Evolutionary conservation across 495 filamentous ascomycete species (phyloP), one percentile per base, ranked within the genome.

Genomic region (Cladorrhinum samala): DNA sequence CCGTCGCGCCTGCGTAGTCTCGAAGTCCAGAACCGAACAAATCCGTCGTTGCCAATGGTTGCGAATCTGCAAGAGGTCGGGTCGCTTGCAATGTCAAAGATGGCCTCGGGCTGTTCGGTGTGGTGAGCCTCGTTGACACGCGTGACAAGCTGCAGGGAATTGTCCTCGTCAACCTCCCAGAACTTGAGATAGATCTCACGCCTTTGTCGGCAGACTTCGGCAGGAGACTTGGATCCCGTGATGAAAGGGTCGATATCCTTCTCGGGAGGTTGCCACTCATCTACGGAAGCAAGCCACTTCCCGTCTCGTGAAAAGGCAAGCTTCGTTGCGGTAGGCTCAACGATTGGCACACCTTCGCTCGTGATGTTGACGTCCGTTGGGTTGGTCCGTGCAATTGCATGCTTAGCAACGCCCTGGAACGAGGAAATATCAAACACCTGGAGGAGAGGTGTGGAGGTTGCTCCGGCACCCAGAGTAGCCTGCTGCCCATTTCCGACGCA

Each of bases 261-360:
- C 24, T 69, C 68, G 17, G 84, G 81, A 17, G 90, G 91, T 46
- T 73, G 78, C 93, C 93, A 99, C 52, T 86, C 84, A 61, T 99
- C 94, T 3, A 94, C 79, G 0, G 88, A 95, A 33, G 88, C 90
- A 55, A 99, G 77, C 93, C 93, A 99, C 56, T 83, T 78, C 1
- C 91, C 92, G 64, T 96, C 85, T 21, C 76, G 65, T 19, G 86
- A 88, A 53, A 91, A 77, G 47, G 81, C 76, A 50, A 99, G 69
- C 45, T 83, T 78, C 11, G 77, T 84, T 42, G 94, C 77, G 55
- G 85, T 82, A 7, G 93, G 91, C 52, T 95, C 83, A 1, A 74
- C 65, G 42, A 97, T 77, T 17, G 77, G 73, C 38, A 78, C 77
- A 0, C 83, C 78, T 50, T 87, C 84, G 17, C 86, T 85, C 2